Evolutionary conservation across 2,329 filamentous ascomycete species (phyloP).

Genomic region (Lachnellula hyalina): DNA sequence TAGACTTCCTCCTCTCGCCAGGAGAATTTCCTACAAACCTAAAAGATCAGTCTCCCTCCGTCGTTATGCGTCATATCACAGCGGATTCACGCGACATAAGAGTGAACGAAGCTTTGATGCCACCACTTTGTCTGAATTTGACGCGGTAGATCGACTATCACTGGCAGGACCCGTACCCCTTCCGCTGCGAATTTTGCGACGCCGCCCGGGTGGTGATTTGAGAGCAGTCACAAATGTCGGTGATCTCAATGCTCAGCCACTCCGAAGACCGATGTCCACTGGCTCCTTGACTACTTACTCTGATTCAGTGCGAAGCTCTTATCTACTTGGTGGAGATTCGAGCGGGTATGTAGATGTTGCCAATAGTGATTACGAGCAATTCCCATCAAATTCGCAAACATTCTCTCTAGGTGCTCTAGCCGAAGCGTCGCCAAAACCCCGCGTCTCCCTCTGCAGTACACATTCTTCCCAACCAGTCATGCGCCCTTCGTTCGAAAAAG

Average conservation of each 20-base stretch:
- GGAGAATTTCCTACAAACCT: slow-evolving; percentile 37
- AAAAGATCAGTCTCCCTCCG: slow-evolving; percentile 47
- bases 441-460: slow-evolving; percentile 54
- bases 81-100: slow-evolving; percentile 44
- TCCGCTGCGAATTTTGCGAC: slow-evolving; percentile 60
- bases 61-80: slow-evolving; percentile 57
- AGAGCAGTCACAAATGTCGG: slow-evolving; percentile 61
- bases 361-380: slow-evolving; percentile 34
- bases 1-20: slow-evolving; percentile 15
- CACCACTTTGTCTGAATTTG: slow-evolving; percentile 50
- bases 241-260: slow-evolving; percentile 47
- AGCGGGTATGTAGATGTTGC: slow-evolving; percentile 42
- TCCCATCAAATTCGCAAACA: slow-evolving; percentile 38
- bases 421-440: slow-evolving; percentile 42
- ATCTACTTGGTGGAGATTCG: slow-evolving; percentile 37
- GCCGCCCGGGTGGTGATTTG: slow-evolving; percentile 71
- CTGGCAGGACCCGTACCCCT: slow-evolving; percentile 41
- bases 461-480: slow-evolving; percentile 58
- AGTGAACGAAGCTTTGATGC: slow-evolving; percentile 58
- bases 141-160: slow-evolving; percentile 44
- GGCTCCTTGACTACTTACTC: slow-evolving; percentile 56
- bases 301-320: slow-evolving; percentile 56
- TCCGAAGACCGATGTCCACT: slow-evolving; percentile 52
- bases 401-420: slow-evolving; percentile 57
- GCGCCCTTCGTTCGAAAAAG: slow-evolving; percentile 77